Evolutionary conservation across 768 basidiomycete genomes (phyloP), one percentile per base, ranked within the genome.

Genomic region (Trametes sanguinea): DNA sequence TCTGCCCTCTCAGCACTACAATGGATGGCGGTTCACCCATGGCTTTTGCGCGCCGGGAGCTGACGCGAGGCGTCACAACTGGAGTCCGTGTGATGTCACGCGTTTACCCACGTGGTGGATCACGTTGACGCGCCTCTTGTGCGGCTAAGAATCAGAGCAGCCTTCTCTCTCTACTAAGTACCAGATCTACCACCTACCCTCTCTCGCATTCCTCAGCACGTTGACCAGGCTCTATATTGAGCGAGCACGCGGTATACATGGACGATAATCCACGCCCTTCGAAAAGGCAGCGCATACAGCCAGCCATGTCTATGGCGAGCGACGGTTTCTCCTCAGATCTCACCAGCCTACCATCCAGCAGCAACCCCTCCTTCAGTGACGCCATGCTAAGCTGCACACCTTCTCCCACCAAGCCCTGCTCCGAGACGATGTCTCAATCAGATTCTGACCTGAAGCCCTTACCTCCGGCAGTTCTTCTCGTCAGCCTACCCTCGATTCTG

Each of bases 401-500:
- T 4, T 51, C 51, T 10, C 48, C 57, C 2, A 27, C 43, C 3
- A 51, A 51, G 32, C 50, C 9, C 4, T 9, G 8, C 17, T 51
- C 57, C 13, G 50, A 45, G 10, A 10, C 50, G 7, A 17, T 40
- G 2, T 8, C 30, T 13, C 17, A n/a, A 6, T 32, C 32, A 0
- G 35, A 54, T 8, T 14, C 45, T 2, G 58, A 37, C 6, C 61
- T 80, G 43, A 71, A 66, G 48, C 74, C 76, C 16, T 65, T 81
- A 1, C 80, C 81, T 0, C 72, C 77, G 6, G 75, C 79, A 5
- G 68, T 78, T 7, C 78, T 91, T 17, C 81, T 91, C 29, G 78
- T 91, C 6, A 78, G 83, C 4, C 75, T 92, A 3, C 89, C 90
- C 2, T 73, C 74, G 0, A 70, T 91, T 22, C 72, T 92, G 14